Evolutionary conservation across 2,329 filamentous ascomycete genomes (phyloP), one percentile per base, ranked within the genome.

Genomic region (Fusarium temperatum): DNA sequence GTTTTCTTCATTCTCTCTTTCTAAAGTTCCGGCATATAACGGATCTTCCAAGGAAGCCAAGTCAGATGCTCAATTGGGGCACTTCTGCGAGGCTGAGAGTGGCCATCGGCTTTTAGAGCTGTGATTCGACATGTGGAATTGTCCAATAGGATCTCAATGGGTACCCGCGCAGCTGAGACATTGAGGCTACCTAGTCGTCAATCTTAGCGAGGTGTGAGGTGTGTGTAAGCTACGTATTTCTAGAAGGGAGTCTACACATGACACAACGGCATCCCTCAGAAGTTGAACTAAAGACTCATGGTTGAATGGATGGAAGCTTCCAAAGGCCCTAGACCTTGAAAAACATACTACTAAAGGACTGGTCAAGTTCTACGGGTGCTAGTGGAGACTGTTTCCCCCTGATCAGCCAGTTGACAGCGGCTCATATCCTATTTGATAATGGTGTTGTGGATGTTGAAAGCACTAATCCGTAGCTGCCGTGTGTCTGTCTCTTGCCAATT

Each of bases 341-440:
- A 44, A 69, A 38, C 28, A 28, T 28, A 47, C 56, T 62, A 15
- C 32, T 35, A 35, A 67, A 54, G 48, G 54, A 50, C 28, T 53
- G 42, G 47, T 35, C 35, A 63, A 28, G 30, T 55, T 51, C 38
- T 28, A 72, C 48, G 28, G 59, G 47, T 59, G 53, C 54, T 47
- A 63, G 59, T 55, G 55, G 45, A 48, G n/a, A 54, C 47, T 17
- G 10, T 28, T 45, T 28, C 9, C 57, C 56, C 63, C 54, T 68
- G 63, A 60, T 48, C 39, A 72, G 55, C 67, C 59, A 74, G 55
- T 74, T 61, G 58, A 74, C 62, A 70, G 58, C 58, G 66, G 58
- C 55, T 68, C 58, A 58, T 72, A 59, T 74, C 71, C 58, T 57
- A 61, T 63, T 66, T 63, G 50, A 56, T 42, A 30, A 57, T 53